These are phyloP conservation scores for Candida takata DNA, from an alignment of 805 yeast species.

Conservation along the genomic window DNA sequence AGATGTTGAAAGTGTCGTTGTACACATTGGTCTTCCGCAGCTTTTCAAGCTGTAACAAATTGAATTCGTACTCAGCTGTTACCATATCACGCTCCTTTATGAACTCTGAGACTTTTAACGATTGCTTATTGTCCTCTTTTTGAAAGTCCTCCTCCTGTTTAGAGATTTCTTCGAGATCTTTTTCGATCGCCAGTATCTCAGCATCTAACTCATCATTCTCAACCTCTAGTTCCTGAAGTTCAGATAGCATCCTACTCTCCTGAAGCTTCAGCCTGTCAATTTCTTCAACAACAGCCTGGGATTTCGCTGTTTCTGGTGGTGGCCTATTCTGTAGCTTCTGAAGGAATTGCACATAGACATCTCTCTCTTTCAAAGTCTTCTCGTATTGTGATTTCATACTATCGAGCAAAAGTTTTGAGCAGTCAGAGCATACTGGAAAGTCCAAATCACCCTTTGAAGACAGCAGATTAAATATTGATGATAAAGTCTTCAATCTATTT, in stretches of 20 bases:
- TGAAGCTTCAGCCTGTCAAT: constrained; percentile 27
- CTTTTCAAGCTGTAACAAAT: constrained; percentile 59
- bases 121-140: constrained; percentile 46
- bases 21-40: constrained; percentile 75
- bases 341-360: constrained; percentile 65
- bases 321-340: constrained; percentile 57
- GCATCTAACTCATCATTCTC: constrained; percentile 26
- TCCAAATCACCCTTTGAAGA: constrained; percentile 72
- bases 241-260: constrained; percentile 38
- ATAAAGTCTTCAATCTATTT: constrained; percentile 44
- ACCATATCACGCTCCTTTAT: constrained; percentile 54
- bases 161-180: constrained; percentile 40
- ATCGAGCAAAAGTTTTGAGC: constrained; percentile 60
- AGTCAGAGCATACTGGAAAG: constrained; percentile 83
- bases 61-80: constrained; percentile 53
- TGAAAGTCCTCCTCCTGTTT: constrained; percentile 41
- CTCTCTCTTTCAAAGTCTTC: constrained; percentile 69
- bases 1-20: constrained; percentile 75
- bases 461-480: constrained; percentile 62
- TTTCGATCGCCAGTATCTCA: constrained; percentile 32
- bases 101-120: constrained; percentile 44
- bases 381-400: constrained; percentile 66
- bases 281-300: constrained; percentile 21
- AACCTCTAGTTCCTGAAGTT: constrained; percentile 37
- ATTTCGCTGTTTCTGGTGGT: constrained; percentile 28